These are phyloP conservation scores for Paratrypanosoma confusum DNA, from an alignment of 208 protist genomes.

Conservation along the genomic window DNA sequence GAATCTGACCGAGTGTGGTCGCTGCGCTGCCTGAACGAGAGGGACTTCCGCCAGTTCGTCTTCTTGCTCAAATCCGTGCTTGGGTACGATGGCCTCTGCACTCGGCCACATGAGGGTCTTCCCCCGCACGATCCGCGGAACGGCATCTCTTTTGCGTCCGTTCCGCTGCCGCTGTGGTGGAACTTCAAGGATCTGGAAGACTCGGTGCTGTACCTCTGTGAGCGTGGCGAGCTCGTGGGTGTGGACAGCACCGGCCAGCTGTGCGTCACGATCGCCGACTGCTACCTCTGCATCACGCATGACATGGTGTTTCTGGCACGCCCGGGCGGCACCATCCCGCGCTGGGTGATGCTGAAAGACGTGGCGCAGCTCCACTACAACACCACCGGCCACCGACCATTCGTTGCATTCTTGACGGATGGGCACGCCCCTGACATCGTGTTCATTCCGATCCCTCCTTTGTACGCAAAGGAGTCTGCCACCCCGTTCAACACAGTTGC, in stretches of 20 bases:
- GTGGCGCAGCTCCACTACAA: conserved; percentile 46
- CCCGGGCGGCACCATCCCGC: conserved; percentile 41
- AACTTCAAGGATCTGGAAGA: conserved; percentile 50
- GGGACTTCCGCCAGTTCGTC: conserved; percentile 45
- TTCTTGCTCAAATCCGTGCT: conserved; percentile 55
- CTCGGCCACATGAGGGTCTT: conserved; percentile 44
- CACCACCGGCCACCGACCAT: conserved; percentile 23
- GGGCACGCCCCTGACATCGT: conserved; percentile 35
- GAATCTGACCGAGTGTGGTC: no score
- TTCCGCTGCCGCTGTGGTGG: conserved; percentile 59
- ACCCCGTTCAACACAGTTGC: conserved; percentile 24
- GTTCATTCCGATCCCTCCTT: conserved; percentile 45
- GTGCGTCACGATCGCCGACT: conserved; percentile 10
- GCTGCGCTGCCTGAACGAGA: conserved; percentile 47
- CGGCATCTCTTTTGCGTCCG: conserved; percentile 39
- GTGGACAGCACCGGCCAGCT: conserved; percentile 21
- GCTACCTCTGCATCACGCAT: conserved; percentile 58
- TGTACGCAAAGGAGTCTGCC: conserved; percentile 25
- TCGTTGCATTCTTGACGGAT: conserved; percentile 44
- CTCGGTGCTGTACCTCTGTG: conserved; percentile 46
- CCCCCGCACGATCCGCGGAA: conserved; percentile 69
- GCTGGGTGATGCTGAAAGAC: conserved; percentile 40
- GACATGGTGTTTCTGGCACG: conserved; percentile 48
- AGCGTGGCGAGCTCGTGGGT: conserved; percentile 45
- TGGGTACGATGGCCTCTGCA: conserved; percentile 52